Base-by-base conservation (phyloP, 2,329 filamentous ascomycete genomes). In the Cladosporium sp. region DNA sequence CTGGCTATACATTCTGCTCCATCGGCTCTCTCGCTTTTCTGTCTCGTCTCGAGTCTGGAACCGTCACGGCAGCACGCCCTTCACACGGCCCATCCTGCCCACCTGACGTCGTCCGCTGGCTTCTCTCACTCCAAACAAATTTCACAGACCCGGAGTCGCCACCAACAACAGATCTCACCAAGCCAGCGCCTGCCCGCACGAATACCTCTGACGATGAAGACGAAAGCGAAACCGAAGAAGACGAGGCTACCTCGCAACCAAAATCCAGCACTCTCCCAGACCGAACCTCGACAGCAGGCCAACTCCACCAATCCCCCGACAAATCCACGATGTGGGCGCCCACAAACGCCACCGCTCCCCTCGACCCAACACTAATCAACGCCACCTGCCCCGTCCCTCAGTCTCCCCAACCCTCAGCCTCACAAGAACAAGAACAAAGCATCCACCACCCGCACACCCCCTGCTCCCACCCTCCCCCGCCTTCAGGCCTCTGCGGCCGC, bases 1-100 rank as follows among this genome's bases (percentile, higher is more conserved):
- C 90, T 64, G 94, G 94, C 19, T 93, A 96, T 71, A 91, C 90
- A 9, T 97, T 92, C 77, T 97, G 91, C 72, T 91, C 88, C 7
- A 82, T 97, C 55, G 86, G 84, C 10, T 88, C 91, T 4, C 77
- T 97, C 4, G 83, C 84, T 1, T 83, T 97, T 50, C 78, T 97
- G n/a, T 83, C 84, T 59, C 83, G 85, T 10, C 79, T 88, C 1
- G 74, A 77, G n/a, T 2, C 55, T 20, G 55, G 48, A 7, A 3
- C 17, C 36, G 9, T 28, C 36, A 17, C 45, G 61, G 48, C 5
- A 58, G 40, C 45, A 55, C 22, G 61, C 64, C 57, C 56, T 63
- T 13, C 19, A 19, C 37, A 51, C 59, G 67, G 71, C n/a, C 66
- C 77, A 4, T 67, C 68, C 5, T 69, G 77, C 55, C 71, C 76